Conservation (phyloP, 2,329 filamentous ascomycete genomes). For the Colletotrichum echinochloae region DNA sequence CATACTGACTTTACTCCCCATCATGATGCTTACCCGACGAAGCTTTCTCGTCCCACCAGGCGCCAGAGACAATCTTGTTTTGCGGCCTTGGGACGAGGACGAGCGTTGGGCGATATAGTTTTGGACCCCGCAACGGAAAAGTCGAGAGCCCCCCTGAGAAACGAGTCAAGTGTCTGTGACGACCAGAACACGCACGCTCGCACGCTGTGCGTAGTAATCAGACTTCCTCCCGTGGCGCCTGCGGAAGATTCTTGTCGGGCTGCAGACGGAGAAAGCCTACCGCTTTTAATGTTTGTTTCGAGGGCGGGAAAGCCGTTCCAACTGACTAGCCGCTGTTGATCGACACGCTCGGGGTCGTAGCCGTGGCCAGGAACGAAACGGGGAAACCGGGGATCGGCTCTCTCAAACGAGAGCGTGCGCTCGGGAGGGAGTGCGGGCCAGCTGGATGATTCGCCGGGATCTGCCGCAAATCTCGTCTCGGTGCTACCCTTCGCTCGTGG, state of each 20-base stretch:
- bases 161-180: not conserved
- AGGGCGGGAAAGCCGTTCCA: too few relatives aligned
- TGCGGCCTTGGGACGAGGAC: not conserved
- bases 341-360: not conserved
- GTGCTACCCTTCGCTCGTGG: not conserved
- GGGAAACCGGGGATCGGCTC: not conserved
- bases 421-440: not conserved
- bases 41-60: not conserved
- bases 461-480: not conserved
- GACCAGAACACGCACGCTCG: too few relatives aligned
- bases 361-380: not conserved
- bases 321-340: not conserved
- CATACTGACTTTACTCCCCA: not conserved
- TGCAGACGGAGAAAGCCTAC: conserved; percentile 15
- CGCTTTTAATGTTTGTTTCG: conserved; percentile 8
- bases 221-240: too few relatives aligned
- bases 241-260: too few relatives aligned
- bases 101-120: not conserved
- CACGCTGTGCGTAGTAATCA: too few relatives aligned
- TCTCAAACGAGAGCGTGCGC: too few relatives aligned
- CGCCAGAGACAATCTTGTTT: not conserved
- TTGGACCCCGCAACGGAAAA: not conserved
- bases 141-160: not conserved
- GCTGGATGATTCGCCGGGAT: conserved; percentile 15
- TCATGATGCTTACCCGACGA: not conserved